These are phyloP conservation scores for Aquilaria malaccensis DNA, from an alignment of 345 rosid genomes.

Conservation along the genomic window DNA sequence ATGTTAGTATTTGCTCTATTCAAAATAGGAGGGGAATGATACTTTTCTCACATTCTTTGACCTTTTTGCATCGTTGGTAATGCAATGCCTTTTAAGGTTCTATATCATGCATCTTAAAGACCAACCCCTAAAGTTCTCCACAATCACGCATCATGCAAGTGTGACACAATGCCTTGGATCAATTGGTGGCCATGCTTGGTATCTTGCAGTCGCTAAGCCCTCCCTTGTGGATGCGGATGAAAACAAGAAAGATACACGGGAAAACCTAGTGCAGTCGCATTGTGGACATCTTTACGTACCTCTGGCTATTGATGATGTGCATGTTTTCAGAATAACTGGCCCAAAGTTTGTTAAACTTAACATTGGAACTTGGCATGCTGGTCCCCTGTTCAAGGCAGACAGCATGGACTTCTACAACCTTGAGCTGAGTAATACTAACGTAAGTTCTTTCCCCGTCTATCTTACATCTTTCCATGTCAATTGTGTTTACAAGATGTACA, in stretches of 20 bases:
- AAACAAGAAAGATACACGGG: neutral
- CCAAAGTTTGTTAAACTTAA: constrained; percentile 64
- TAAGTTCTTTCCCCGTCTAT: constrained; percentile 23
- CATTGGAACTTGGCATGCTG: constrained; percentile 82
- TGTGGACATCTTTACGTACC: constrained; percentile 59
- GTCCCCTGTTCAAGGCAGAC: constrained; percentile 51
- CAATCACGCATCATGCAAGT: constrained; percentile 71
- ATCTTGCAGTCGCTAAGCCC: constrained; percentile 71
- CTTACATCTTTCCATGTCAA: neutral
- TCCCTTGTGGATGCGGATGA: constrained; percentile 33
- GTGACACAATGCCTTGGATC: constrained; percentile 92
- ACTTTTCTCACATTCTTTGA: neutral
- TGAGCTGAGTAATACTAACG: constrained; percentile 78
- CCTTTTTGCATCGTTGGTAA: neutral
- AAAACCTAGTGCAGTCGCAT: constrained; percentile 19
- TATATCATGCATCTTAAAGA: constrained; percentile 47
- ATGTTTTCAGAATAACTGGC: constrained; percentile 56
- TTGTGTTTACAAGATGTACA: neutral
- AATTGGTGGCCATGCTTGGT: constrained; percentile 68
- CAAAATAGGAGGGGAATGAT: too few relatives aligned
- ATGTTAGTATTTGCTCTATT: neutral
- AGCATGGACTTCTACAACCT: constrained; percentile 76
- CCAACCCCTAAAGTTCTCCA: constrained; percentile 36
- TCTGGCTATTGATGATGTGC: constrained; percentile 50
- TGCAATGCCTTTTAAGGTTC: constrained; percentile 27